These are phyloP conservation scores for Beauveria pseudobassiana DNA, from an alignment of 2,329 filamentous ascomycete species.

Conservation along the genomic window DNA sequence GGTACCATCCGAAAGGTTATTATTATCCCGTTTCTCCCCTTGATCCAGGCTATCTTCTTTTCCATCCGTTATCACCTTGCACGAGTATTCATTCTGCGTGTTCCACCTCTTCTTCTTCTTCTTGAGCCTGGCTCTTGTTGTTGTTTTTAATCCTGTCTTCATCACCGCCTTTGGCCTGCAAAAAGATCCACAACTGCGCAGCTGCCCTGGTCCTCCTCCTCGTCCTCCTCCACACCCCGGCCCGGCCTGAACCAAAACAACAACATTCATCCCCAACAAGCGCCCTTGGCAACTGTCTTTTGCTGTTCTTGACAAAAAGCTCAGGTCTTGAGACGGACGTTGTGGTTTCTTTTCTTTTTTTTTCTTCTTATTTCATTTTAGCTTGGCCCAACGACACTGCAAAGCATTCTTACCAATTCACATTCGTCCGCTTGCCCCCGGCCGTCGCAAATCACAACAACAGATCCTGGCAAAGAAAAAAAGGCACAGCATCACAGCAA, in stretches of 20 bases:
- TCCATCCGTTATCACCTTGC: no score
- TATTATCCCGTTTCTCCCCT: not conserved
- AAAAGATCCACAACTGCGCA: not conserved
- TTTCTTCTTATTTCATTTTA: not conserved
- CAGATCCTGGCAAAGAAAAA: no score
- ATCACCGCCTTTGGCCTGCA: slow-evolving; percentile 5
- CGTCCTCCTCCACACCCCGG: not conserved
- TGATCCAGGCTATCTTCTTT: not conserved
- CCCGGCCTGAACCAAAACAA: not conserved
- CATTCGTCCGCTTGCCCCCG: no score
- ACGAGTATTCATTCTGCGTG: no score
- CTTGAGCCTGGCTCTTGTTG: not conserved
- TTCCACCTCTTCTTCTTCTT: not conserved
- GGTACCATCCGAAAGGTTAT: slow-evolving; percentile 5
- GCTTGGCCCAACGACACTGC: no score
- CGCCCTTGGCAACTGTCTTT: not conserved
- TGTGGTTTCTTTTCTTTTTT: not conserved
- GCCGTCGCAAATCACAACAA: not conserved
- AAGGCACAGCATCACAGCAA: not conserved
- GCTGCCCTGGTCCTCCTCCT: slow-evolving; percentile 3
- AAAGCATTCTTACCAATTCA: not conserved
- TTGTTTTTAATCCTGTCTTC: not conserved
- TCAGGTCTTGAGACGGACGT: not conserved
- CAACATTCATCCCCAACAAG: slow-evolving; percentile 2
- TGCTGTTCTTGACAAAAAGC: not conserved